Base-by-base conservation (phyloP, 2,329 filamentous ascomycete species). In the Calonectria hongkongensis region DNA sequence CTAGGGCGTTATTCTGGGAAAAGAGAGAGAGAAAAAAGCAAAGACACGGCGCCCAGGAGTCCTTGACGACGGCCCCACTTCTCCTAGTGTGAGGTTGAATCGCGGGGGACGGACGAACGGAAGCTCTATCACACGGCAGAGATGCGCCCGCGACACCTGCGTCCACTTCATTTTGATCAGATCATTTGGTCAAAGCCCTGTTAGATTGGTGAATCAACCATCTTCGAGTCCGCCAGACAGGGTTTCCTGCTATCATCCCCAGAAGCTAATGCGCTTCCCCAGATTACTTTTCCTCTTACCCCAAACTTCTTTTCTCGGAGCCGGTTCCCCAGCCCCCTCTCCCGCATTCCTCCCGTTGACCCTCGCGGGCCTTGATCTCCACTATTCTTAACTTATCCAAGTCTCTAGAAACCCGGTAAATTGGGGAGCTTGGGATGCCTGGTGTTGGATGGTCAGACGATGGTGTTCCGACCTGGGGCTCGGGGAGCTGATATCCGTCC, bases 71-170 rank as follows among this genome's bases (percentile, higher is more conserved):
- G 30, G 30, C 73, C 71, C 73, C 75, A 63, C 68, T 65, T 36
- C 51, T 58, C 47, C 68, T 75, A 70, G 64, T 73, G 33, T 73
- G 33, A 72, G 75, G 75, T 62, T 72, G 45, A 45, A 43, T 43
- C 33, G 68, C 65, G 64, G 72, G 65, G 65, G 58, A 58, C 70
- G 68, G 75, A 66, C 43, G 72, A 76, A 70, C 66, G 75, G 74
- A 60, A 41, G 58, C 45, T 41, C 28, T 63, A 47, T 30, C 45
- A 41, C 18, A 47, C 39, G 15, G 41, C 39, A 27, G 41, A 51
- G 72, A 72, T 60, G 63, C 58, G 15, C 16, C 41, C 18, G 58
- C 41, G 58, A 63, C 58, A 63, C 41, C 16, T 63, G 41, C 39
- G 41, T 25, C 58, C 58, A 30, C 30, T 27, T 45, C 25, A 30